Evolutionary conservation across 257 asterid species (phyloP).

Genomic region (Nicotiana benthamiana): DNA sequence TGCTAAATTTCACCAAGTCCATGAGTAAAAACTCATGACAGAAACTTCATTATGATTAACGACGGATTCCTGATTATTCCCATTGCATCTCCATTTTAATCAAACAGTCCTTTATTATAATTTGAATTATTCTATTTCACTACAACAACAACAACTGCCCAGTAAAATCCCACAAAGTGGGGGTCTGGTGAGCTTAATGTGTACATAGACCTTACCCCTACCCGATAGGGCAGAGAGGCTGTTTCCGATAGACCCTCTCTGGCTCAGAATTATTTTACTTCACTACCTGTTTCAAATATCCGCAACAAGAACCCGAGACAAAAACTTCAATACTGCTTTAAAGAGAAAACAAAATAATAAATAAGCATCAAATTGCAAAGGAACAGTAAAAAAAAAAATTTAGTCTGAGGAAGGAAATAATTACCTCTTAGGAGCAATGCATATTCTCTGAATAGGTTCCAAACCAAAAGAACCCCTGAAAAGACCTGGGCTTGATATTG

Average conservation of each 20-base stretch:
- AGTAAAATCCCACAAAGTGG: too few relatives aligned
- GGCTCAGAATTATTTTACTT: not conserved
- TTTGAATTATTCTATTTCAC: not conserved
- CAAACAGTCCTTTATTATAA: not conserved
- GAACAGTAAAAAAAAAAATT: too few relatives aligned
- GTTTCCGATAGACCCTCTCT: too few relatives aligned
- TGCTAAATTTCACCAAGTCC: not conserved
- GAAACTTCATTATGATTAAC: not conserved
- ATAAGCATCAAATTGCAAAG: constrained; percentile 9
- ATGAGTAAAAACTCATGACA: not conserved
- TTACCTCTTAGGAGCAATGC: constrained; percentile 41
- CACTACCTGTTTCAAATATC: not conserved
- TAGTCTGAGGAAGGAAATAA: not conserved
- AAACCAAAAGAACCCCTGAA: constrained; percentile 34
- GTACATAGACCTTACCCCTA: too few relatives aligned
- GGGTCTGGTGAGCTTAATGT: too few relatives aligned
- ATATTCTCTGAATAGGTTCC: constrained; percentile 49
- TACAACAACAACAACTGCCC: too few relatives aligned
- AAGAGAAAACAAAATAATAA: constrained; percentile 5
- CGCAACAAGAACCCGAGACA: not conserved
- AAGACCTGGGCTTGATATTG: constrained; percentile 34
- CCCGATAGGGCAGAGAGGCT: too few relatives aligned
- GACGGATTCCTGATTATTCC: not conserved
- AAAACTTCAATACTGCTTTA: not conserved
- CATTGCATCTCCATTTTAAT: not conserved